Evolutionary conservation across 2,329 filamentous ascomycete genomes (phyloP), one percentile per base, ranked within the genome.

Genomic region (Stachybotrys elegans): DNA sequence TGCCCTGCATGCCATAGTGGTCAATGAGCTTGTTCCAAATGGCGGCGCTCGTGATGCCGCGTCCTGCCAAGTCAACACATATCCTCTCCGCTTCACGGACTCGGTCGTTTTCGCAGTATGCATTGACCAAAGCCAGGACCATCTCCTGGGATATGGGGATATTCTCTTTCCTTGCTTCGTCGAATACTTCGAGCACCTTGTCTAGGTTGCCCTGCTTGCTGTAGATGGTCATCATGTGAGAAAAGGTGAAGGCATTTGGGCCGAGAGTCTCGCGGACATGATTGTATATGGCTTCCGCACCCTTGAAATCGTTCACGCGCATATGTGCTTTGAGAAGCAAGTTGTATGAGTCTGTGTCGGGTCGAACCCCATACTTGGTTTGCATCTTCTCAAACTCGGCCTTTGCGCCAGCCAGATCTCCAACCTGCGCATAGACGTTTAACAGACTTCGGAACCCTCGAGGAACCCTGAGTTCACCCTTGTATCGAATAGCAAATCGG

Each of bases 11-110:
- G 6, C 86, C 87, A 59, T 89, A 76, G 48, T 84, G 79, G 44
- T 76, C 73, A 5, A 96, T 69, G 23, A 96, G 66, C 43, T 80
- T 73, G 57, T 96, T 95, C 87, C 88, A 96, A 57, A 89, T 79
- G 23, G 73, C 69, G 3, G 82, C 82, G 19, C 63, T 65, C 2
- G 73, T 68, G 2, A 79, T 73, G 16, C 71, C 66, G 48, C 72
- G 69, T 12, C 65, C 62, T 19, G 82, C 68, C 23, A 81, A 74
- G 36, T 76, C 75, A 40, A 76, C 42, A 36, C 62, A 67, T 21
- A 70, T 56, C n/a, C 51, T 54, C 45, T 67, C 59, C 0, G 68
- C 69, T 29, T 69, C 67, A 14, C 51, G 25, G 7, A 67, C 49
- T 3, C 60, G 57, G 9, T 61, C 58, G 37, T 68, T 68, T 43